Conservation (phyloP, 2,329 filamentous ascomycete species). For the Thielaviopsis populi region DNA sequence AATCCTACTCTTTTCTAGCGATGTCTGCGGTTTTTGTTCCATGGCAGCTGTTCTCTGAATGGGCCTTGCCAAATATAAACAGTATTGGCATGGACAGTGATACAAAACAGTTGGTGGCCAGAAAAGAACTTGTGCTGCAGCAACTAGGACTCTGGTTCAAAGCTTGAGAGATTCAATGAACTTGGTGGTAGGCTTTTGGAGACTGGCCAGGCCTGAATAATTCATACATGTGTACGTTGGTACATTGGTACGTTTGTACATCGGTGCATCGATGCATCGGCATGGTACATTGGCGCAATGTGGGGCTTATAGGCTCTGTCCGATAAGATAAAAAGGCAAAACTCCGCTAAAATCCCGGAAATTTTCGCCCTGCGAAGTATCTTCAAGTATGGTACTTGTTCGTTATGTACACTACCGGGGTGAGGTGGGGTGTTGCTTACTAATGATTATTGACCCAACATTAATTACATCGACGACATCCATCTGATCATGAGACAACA, state of each 20-base stretch:
- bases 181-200: neutral
- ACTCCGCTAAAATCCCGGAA: neutral
- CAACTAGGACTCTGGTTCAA: neutral
- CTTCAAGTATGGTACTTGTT: neutral
- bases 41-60: neutral
- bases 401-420: neutral
- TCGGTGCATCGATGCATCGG: neutral
- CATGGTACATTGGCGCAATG: too few relatives aligned
- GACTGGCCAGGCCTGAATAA: too few relatives aligned
- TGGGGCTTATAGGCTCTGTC: too few relatives aligned
- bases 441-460: neutral
- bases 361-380: neutral
- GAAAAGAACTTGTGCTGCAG: neutral
- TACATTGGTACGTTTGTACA: neutral
- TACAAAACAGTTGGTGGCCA: too few relatives aligned
- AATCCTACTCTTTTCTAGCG: slow-evolving; percentile 19
- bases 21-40: neutral
- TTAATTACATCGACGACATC: neutral
- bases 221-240: too few relatives aligned
- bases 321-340: slow-evolving; percentile 7
- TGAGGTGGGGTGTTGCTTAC: neutral
- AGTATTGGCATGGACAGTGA: too few relatives aligned
- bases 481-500: too few relatives aligned
- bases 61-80: neutral
- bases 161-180: neutral